These are phyloP conservation scores for Obelidium mucronatum DNA, from an alignment of 192 early-diverging fungal species.

Conservation along the genomic window DNA sequence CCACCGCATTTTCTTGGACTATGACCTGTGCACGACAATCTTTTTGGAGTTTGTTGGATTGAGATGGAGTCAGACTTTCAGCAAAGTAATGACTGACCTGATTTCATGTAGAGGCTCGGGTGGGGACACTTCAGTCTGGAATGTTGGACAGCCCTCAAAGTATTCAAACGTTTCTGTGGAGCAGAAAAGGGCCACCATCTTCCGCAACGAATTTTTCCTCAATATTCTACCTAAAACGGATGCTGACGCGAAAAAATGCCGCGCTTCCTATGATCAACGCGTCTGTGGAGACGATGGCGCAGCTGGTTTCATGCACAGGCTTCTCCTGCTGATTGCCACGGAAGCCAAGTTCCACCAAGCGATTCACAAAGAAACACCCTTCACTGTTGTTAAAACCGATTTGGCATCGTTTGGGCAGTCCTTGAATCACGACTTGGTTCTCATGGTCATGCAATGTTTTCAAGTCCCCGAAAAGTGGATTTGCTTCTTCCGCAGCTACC, in stretches of 20 bases:
- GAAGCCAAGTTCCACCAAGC: neutral
- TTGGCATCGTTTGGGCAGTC: neutral
- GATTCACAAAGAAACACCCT: neutral
- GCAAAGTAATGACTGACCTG: neutral
- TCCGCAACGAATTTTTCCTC: neutral
- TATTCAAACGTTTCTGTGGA: neutral
- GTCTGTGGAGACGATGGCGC: neutral
- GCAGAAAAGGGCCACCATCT: neutral
- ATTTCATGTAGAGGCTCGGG: neutral
- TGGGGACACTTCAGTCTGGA: neutral
- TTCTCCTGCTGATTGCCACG: neutral
- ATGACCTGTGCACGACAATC: neutral
- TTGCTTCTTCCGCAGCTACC: neutral
- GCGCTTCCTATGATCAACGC: neutral
- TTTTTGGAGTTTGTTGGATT: slow-evolving; percentile 4
- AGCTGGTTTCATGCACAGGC: neutral
- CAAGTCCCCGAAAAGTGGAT: neutral
- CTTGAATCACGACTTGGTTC: neutral
- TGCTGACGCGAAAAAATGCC: neutral
- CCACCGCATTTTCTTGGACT: slow-evolving; percentile 3
- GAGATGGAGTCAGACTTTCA: neutral
- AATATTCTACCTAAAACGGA: neutral
- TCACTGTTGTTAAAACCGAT: neutral
- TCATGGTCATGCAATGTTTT: neutral
- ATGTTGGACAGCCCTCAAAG: neutral